A percentile compares a stretch with the other conserved stretches of the same genome.
Evolutionary conservation across 179 eudicot species (phyloP).

Genomic region (Drosera spatulata): DNA sequence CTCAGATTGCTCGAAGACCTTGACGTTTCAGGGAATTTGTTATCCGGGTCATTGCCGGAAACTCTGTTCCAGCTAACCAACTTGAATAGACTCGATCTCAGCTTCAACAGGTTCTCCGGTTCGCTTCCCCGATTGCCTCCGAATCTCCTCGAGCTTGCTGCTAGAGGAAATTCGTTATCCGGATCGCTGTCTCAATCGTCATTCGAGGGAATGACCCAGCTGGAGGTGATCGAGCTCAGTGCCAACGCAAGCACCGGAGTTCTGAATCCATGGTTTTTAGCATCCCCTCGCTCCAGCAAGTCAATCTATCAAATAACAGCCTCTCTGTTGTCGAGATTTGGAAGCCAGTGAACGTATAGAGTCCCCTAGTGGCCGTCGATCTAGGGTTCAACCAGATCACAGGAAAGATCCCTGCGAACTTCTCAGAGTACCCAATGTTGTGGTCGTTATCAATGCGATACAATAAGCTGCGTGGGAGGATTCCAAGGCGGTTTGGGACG

Average conservation of each 20-base stretch:
- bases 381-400: constrained; percentile 48
- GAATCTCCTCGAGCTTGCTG: constrained; percentile 35
- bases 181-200: constrained; percentile 31
- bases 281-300: constrained; percentile 47
- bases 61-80: constrained; percentile 21
- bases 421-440: constrained; percentile 30
- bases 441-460: constrained; percentile 48
- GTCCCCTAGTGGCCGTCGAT: constrained; percentile 54
- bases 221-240: constrained; percentile 58
- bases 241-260: constrained; percentile 43
- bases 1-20: constrained; percentile 34
- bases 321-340: constrained; percentile 46
- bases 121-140: constrained; percentile 46
- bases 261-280: constrained; percentile 37
- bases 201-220: constrained; percentile 31
- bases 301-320: constrained; percentile 51
- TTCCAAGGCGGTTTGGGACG: constrained; percentile 44
- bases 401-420: constrained; percentile 40
- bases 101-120: constrained; percentile 62
- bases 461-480: constrained; percentile 58
- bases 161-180: constrained; percentile 39
- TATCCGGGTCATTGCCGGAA: constrained; percentile 45
- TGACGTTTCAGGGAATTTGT: constrained; percentile 49
- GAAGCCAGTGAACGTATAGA: constrained; percentile 14
- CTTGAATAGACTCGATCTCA: constrained; percentile 45